These are phyloP conservation scores for Amanita muscaria DNA, from an alignment of 768 basidiomycete genomes.

Conservation along the genomic window DNA sequence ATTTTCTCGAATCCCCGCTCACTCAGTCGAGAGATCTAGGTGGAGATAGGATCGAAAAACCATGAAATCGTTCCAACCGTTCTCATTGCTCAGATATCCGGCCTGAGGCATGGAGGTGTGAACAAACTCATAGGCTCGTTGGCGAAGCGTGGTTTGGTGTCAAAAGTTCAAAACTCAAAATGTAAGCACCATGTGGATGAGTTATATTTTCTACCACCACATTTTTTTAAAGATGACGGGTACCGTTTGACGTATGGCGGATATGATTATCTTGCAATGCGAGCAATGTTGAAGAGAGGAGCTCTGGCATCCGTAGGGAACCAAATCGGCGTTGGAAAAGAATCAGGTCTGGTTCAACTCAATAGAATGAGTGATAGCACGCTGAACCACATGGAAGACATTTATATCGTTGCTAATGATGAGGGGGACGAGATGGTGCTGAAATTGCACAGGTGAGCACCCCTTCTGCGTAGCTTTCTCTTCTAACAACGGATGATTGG, in stretches of 20 bases:
- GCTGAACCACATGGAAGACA: constrained; percentile 39
- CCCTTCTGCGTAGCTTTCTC: not conserved
- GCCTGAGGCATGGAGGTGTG: constrained; percentile 85
- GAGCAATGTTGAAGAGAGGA: constrained; percentile 85
- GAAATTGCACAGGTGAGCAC: constrained; percentile 80
- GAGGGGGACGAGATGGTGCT: constrained; percentile 84
- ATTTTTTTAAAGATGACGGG: constrained; percentile 74
- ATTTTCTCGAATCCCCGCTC: not conserved
- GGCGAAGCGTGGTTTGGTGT: constrained; percentile 86
- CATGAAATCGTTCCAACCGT: constrained; percentile 90
- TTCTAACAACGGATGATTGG: constrained; percentile 4
- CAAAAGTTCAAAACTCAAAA: constrained; percentile 84
- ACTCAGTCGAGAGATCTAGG: constrained; percentile 35
- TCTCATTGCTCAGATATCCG: constrained; percentile 87
- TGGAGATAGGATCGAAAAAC: constrained; percentile 97
- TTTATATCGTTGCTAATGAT: constrained; percentile 81
- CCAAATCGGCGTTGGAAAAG: constrained; percentile 97
- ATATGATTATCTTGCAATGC: constrained; percentile 94
- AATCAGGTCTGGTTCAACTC: constrained; percentile 56
- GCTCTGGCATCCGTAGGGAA: constrained; percentile 89
- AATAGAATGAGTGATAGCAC: not conserved
- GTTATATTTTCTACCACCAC: not conserved
- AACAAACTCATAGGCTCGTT: constrained; percentile 88
- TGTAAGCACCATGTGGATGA: constrained; percentile 39
- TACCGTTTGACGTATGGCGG: constrained; percentile 97